Evolutionary conservation across 129 eudicot species (phyloP), one percentile per base, ranked within the genome.

Genomic region (Apium graveolens): DNA sequence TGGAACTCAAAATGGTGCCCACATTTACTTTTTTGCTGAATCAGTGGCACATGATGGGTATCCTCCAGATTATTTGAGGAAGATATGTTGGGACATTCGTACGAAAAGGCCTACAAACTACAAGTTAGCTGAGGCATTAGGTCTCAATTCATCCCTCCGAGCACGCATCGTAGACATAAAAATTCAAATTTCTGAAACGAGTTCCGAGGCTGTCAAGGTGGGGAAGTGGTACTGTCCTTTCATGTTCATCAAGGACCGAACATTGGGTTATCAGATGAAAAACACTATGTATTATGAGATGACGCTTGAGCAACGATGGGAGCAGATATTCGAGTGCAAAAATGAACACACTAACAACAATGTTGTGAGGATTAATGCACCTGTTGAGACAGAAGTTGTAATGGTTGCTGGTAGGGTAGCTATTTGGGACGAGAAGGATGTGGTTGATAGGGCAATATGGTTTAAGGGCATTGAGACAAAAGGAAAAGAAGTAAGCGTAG

Each of bases 191-290:
- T 43, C 46, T 43, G 46, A 37, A 21, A 80, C 85, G 65, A 18
- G 80, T 79, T 86, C 92, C 5, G 63, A 79, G n/a, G 44, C 78
- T 1, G 84, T 81, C 42, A 80, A 55, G 1, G 90, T 93, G 32
- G 98, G 97, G n/a, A 91, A 84, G 83, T 91, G 98, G 97, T 89
- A 88, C 68, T 82, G 86, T 20, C 97, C 97, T 51, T 93, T 90
- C 73, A 66, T 93, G 80, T 93, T 93, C 68, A 77, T 93, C 35
- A 85, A 89, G 35, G 97, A 94, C 10, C 87, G 90, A 39, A 73
- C 51, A 1, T 39, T 82, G 0, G 26, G 11, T 0, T 78, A 88
- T 32, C 97, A 87, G 39, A 78, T 89, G 76, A 81, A 89, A 80
- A 78, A 43, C 1, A 87, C 95, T 6, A 42, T 84, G 32, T 93